phyloP scores from a whole-genome alignment of 148 eudicot species.

The Diospyros kaki region DNA sequence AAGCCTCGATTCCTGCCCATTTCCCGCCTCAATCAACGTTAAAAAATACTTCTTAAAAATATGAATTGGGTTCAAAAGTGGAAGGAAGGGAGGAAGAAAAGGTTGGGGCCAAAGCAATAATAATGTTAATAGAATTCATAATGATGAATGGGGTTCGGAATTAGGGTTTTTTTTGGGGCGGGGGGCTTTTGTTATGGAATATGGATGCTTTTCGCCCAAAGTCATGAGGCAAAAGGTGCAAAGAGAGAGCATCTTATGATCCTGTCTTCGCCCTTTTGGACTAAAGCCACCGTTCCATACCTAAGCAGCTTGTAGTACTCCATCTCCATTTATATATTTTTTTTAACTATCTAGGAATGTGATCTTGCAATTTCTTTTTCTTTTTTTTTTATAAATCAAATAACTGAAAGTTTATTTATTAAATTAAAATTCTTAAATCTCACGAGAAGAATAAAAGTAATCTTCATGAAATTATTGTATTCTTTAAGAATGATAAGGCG shows the following conservation, averaged over 20 bases:
- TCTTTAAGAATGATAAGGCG: too few relatives aligned
- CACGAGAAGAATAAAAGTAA: too few relatives aligned
- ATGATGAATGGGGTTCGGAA: background rate
- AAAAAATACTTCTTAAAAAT: background rate
- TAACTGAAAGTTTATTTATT: too few relatives aligned
- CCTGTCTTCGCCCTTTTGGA: slow-evolving; percentile 6
- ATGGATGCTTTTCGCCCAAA: background rate
- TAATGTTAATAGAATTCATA: background rate
- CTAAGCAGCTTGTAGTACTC: too few relatives aligned
- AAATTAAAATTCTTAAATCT: too few relatives aligned
- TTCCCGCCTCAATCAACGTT: slow-evolving; percentile 10
- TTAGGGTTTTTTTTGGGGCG: background rate
- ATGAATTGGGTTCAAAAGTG: background rate
- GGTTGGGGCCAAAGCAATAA: background rate
- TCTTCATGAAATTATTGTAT: too few relatives aligned
- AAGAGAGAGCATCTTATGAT: slow-evolving; percentile 15
- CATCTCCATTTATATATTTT: too few relatives aligned
- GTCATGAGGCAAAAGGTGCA: background rate
- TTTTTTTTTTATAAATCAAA: background rate
- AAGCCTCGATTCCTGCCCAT: slow-evolving; percentile 8
- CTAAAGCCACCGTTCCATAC: background rate
- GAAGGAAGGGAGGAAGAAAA: background rate
- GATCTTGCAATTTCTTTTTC: background rate
- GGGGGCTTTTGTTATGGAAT: background rate
- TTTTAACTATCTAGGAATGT: background rate